Evolutionary conservation across 352 stramenopile species (phyloP).

Genomic region (Phytopythium delawarense): DNA sequence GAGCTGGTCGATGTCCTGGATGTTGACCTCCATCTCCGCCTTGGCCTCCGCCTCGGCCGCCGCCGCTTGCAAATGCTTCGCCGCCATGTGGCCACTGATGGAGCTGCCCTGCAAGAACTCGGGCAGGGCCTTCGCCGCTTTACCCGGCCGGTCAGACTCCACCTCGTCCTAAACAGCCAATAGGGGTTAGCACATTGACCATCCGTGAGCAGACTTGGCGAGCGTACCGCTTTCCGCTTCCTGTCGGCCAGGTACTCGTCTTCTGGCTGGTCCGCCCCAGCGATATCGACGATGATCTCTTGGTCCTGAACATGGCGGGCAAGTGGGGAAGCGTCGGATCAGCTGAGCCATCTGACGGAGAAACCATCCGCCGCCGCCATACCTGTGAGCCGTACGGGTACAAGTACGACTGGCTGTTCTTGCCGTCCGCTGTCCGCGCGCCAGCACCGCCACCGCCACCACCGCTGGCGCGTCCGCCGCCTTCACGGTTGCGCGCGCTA

Average conservation of each 20-base stretch:
- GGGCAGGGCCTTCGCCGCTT: constrained; percentile 59
- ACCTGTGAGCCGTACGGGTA: constrained; percentile 73
- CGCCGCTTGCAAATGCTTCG: constrained; percentile 62
- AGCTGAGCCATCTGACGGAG: not conserved
- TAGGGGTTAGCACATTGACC: not conserved
- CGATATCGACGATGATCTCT: constrained; percentile 87
- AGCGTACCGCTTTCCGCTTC: constrained; percentile 54
- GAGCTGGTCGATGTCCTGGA: constrained; percentile 54
- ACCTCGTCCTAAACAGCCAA: constrained; percentile 40
- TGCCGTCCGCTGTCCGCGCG: constrained; percentile 35
- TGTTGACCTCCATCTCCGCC: constrained; percentile 22
- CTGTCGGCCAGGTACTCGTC: constrained; percentile 79
- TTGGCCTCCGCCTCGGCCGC: constrained; percentile 30
- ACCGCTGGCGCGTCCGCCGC: constrained; percentile 34
- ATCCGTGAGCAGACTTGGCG: not conserved
- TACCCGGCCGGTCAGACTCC: constrained; percentile 38
- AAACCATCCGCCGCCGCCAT: not conserved
- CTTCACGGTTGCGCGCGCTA: constrained; percentile 38
- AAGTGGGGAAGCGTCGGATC: constrained; percentile 3
- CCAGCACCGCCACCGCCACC: constrained; percentile 34
- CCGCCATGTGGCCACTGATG: constrained; percentile 84
- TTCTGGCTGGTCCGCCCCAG: constrained; percentile 61
- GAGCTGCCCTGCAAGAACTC: constrained; percentile 81
- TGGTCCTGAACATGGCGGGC: constrained; percentile 26
- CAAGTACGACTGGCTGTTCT: constrained; percentile 80